Conservation (phyloP, 2,329 filamentous ascomycete genomes). For the Atkinsonella hypoxylon region DNA sequence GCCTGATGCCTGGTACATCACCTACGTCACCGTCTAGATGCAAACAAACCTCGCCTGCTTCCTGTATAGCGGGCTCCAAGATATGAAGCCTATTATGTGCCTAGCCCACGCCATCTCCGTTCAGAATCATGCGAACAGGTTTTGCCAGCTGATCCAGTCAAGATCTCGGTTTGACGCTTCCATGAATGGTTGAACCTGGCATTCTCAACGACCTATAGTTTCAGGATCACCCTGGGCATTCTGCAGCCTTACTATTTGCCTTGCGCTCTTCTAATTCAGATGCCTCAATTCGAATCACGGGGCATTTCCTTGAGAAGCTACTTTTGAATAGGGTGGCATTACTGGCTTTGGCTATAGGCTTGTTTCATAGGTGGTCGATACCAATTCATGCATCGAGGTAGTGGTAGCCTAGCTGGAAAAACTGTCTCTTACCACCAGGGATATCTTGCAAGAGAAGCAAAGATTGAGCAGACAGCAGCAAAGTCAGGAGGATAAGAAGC, state of each 20-base stretch:
- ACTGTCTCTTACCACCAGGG: constrained; percentile 11
- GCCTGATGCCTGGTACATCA: not conserved
- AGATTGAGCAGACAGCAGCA: constrained; percentile 9
- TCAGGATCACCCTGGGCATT: not conserved
- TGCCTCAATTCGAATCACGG: not conserved
- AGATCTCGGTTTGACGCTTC: too few relatives aligned
- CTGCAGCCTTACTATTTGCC: not conserved
- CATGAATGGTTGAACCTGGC: not conserved
- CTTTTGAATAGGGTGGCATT: too few relatives aligned
- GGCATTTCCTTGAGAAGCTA: not conserved
- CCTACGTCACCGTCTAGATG: not conserved
- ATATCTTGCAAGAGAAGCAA: constrained; percentile 17
- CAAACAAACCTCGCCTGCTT: not conserved
- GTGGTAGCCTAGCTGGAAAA: not conserved
- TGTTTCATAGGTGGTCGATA: too few relatives aligned
- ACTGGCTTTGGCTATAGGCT: too few relatives aligned
- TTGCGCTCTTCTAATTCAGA: not conserved
- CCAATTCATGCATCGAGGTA: not conserved
- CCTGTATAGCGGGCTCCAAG: too few relatives aligned
- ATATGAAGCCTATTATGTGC: too few relatives aligned
- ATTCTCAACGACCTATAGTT: not conserved
- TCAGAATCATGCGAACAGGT: not conserved
- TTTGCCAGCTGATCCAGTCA: not conserved
- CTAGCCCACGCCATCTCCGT: not conserved
- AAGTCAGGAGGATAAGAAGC: not conserved